Evolutionary conservation across 768 basidiomycete species (phyloP).

Genomic region (Tylopilus felleus): DNA sequence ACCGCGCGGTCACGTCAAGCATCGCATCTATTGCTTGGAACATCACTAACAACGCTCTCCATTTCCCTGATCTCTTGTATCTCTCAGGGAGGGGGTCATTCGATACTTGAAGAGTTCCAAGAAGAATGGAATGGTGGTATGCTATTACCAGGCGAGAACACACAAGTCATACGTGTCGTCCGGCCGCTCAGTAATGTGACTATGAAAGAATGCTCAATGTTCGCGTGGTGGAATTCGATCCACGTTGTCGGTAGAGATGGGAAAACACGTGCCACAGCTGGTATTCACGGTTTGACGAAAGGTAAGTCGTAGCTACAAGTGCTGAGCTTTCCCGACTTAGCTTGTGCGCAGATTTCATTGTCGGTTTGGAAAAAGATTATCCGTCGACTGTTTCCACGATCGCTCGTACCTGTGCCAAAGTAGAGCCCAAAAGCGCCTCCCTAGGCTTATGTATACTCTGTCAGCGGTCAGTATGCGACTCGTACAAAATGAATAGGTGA

Average conservation of each 20-base stretch:
- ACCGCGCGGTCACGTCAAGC: constrained; percentile 54
- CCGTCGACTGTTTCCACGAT: constrained; percentile 87
- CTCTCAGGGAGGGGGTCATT: constrained; percentile 73
- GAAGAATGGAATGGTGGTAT: constrained; percentile 59
- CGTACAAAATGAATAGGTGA: not conserved
- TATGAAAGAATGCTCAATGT: constrained; percentile 75
- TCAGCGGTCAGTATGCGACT: constrained; percentile 45
- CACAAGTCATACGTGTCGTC: constrained; percentile 44
- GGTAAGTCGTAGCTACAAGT: constrained; percentile 36
- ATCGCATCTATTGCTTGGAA: constrained; percentile 79
- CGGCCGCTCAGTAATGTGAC: constrained; percentile 71
- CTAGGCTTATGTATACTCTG: constrained; percentile 57
- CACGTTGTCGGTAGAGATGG: constrained; percentile 48
- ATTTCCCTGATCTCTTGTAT: constrained; percentile 71
- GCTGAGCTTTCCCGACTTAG: not conserved
- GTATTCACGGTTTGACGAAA: constrained; percentile 66
- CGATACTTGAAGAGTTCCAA: constrained; percentile 61
- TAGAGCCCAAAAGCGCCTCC: constrained; percentile 60
- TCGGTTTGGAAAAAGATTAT: constrained; percentile 76
- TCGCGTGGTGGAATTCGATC: constrained; percentile 70
- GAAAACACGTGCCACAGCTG: constrained; percentile 46
- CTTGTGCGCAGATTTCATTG: constrained; percentile 60
- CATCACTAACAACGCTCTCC: constrained; percentile 74
- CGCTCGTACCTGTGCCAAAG: constrained; percentile 73
- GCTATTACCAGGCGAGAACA: constrained; percentile 3